Evolutionary conservation across 345 rosid species (phyloP), one percentile per base, ranked within the genome.

Genomic region (Cardamine resedifolia): DNA sequence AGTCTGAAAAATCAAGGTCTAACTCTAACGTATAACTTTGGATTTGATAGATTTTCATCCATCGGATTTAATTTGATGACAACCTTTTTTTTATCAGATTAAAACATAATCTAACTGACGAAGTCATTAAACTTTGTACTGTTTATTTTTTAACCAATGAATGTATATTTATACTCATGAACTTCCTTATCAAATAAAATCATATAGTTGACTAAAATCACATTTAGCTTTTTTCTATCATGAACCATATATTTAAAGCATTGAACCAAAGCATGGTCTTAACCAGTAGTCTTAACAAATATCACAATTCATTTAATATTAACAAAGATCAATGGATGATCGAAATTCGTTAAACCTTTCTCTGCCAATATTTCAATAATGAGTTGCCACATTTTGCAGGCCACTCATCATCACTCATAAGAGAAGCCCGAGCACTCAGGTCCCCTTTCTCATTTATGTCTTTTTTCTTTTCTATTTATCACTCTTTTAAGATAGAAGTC

Each of bases 321-420:
- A 52, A 26, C 38, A 28, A 28, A 4, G 21, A 28, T 56, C 39
- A 3, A 56, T 56, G 23, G 60, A 56, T 58, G 44, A 33, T 58
- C 28, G 1, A 20, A 20, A n/a, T 58, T 58, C 6, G 26, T 10
- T 43, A 58, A 28, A 58, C 28, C 28, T 34, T 19, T 34, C 28
- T 34, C 63, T 34, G 63, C 63, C 28, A 34, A 58, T 34, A 33
- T 58, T 58, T 20, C 63, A 58, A 58, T 58, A 58, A 34, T 58
- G 63, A 58, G 28, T 34, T 36, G 45, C 63, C 45, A 20, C 63
- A 58, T 58, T 34, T 58, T 34, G 63, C 28, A 58, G 63, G 28
- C 23, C 45, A 58, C 63, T 57, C 59, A 28, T 57, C 63, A 33
- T 20, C 18, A 34, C 28, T 34, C 28, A 20, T 58, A 24, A 58